Evolutionary conservation across 1,284 basidiomycete species (phyloP).

Genomic region (Cutaneotrichosporon cyanovorans): DNA sequence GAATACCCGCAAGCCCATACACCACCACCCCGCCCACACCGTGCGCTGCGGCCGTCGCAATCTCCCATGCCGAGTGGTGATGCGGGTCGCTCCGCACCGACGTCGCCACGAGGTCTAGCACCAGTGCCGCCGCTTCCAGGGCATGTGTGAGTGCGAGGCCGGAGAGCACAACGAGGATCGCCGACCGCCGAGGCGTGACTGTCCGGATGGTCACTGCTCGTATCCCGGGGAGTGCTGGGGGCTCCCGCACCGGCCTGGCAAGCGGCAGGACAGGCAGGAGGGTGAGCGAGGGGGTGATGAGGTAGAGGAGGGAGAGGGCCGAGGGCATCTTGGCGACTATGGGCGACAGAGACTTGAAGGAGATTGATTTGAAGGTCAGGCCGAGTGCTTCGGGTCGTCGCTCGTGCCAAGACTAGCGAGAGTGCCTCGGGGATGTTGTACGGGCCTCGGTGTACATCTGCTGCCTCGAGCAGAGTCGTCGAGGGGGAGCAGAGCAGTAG

Average conservation of each 20-base stretch:
- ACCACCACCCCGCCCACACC: conserved; percentile 29
- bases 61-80: conserved; percentile 10
- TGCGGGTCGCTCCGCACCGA: conserved; percentile 2
- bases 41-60: conserved; percentile 15
- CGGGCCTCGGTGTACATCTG: too few species aligned
- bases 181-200: conserved; percentile 32
- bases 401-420: too few species aligned
- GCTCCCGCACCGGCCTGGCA: not conserved
- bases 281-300: conserved; percentile 27
- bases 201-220: conserved; percentile 34
- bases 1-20: conserved; percentile 27
- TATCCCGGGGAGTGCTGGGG: conserved; percentile 22
- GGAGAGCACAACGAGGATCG: conserved; percentile 28
- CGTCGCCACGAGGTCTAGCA: conserved; percentile 21
- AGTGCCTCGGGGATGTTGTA: too few species aligned
- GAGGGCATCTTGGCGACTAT: conserved; percentile 9
- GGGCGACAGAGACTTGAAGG: not conserved
- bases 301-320: conserved; percentile 13
- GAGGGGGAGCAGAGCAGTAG: too few species aligned
- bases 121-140: conserved; percentile 24
- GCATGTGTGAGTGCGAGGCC: conserved; percentile 25
- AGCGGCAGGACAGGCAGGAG: conserved; percentile 29
- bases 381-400: too few species aligned
- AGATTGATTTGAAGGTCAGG: not conserved
- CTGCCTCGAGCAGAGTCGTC: too few species aligned